Conservation (phyloP, 129 eudicot species). For the Arctium minus region DNA sequence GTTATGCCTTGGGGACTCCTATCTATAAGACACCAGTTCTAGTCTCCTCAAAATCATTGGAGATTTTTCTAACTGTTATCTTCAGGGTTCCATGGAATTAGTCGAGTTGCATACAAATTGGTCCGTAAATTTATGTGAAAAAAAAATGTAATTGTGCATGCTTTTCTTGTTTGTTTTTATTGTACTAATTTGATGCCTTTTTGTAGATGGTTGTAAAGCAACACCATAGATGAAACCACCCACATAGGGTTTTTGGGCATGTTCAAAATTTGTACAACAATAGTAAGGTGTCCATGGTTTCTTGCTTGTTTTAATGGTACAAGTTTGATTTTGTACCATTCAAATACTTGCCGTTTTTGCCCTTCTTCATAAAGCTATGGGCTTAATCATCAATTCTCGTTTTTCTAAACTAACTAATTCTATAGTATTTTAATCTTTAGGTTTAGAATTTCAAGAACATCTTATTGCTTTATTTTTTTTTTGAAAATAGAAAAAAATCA, state of each 20-base stretch:
- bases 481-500: too few species aligned
- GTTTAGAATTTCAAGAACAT: neutral
- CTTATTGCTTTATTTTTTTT: too few species aligned
- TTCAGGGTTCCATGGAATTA: neutral
- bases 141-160: neutral
- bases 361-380: neutral
- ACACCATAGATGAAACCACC: neutral
- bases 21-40: neutral
- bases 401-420: neutral
- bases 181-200: neutral
- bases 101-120: neutral
- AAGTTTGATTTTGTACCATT: neutral
- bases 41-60: neutral
- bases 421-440: neutral
- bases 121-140: neutral
- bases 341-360: neutral
- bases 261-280: neutral
- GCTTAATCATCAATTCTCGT: neutral
- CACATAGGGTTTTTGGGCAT: neutral
- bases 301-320: neutral
- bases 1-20: neutral
- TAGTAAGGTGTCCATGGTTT: neutral
- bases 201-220: neutral
- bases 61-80: neutral
- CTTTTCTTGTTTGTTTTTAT: neutral